Evolutionary conservation across 2,329 filamentous ascomycete species (phyloP), one percentile per base, ranked within the genome.

Genomic region (Claviceps arundinis): DNA sequence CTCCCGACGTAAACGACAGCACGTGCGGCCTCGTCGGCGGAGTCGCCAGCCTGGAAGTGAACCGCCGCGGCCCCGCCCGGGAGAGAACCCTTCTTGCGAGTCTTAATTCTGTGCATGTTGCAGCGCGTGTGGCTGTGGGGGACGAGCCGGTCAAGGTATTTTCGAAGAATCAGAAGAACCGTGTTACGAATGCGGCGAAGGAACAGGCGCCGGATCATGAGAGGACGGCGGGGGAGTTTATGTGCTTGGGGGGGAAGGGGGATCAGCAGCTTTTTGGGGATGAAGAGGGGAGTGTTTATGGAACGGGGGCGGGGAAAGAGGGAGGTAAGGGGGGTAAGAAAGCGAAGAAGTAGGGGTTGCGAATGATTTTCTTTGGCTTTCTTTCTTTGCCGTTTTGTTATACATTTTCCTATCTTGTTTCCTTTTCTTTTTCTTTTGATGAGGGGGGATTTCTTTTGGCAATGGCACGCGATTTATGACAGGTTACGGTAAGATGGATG

Each of bases 21-120:
- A 96, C 90, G 16, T 89, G 94, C 62, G 90, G 91, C 5, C 76
- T 98, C 22, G 90, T 93, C 0, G 87, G 87, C n/a, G 89, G 87
- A 37, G 80, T 98, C 59, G 82, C 81, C 24, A 78, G 80, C 11
- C 77, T 98, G 9, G 89, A 93, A 59, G 90, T 98, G 64, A 82
- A 85, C 26, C 86, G 85, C 60, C 82, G 91, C 57, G 93, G 90
- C 56, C 70, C 89, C 0, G 73, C 78, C 26, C 82, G 93, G 14
- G 87, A 97, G 69, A 82, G 93, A 47, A 98, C 93, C 0, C 70
- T 97, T 51, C 76, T 98, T 40, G 85, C 85, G 60, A 82, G 78
- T 48, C 79, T 95, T 66, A 95, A 95, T 66, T 80, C 88, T 48
- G 79, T 93, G 7, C 67, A 75, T 50, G 63, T 80, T 22, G 65